phyloP scores from a whole-genome alignment of 164 flowering plant genomes.

The Euptelea pleiosperma region DNA sequence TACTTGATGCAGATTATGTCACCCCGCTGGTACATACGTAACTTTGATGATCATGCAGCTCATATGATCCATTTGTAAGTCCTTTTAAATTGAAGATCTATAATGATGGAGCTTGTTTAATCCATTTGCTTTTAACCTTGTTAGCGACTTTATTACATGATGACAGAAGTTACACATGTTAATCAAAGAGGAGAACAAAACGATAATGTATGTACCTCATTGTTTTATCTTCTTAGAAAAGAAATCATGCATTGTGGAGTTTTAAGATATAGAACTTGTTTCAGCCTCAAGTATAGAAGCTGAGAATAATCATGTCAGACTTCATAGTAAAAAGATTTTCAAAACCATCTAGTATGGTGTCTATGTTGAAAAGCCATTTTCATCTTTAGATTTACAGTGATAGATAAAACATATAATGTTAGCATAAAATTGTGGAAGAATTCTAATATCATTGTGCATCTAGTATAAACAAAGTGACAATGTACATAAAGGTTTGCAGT shows the following conservation, averaged over 20 bases:
- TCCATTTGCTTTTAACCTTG: constrained; percentile 1
- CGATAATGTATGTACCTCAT: background rate
- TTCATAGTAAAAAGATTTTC: background rate
- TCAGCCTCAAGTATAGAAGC: background rate
- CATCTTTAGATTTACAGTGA: too few species aligned
- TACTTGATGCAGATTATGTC: constrained; percentile 55
- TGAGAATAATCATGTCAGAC: background rate
- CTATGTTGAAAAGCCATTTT: background rate
- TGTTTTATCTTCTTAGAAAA: background rate
- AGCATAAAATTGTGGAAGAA: too few species aligned
- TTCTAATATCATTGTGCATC: too few species aligned
- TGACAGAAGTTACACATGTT: background rate
- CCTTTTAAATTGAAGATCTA: background rate
- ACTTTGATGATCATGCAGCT: constrained; percentile 51
- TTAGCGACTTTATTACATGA: background rate
- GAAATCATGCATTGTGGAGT: background rate
- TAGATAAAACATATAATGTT: too few species aligned
- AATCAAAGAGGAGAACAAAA: background rate
- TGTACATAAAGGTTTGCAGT: too few species aligned
- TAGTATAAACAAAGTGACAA: too few species aligned
- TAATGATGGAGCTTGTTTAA: background rate
- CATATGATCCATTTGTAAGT: constrained; percentile 90
- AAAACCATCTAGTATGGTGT: background rate
- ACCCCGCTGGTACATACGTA: constrained; percentile 84
- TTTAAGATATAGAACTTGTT: background rate